phyloP scores from a whole-genome alignment of 257 asterid genomes.

The Forsythia viridissima region DNA sequence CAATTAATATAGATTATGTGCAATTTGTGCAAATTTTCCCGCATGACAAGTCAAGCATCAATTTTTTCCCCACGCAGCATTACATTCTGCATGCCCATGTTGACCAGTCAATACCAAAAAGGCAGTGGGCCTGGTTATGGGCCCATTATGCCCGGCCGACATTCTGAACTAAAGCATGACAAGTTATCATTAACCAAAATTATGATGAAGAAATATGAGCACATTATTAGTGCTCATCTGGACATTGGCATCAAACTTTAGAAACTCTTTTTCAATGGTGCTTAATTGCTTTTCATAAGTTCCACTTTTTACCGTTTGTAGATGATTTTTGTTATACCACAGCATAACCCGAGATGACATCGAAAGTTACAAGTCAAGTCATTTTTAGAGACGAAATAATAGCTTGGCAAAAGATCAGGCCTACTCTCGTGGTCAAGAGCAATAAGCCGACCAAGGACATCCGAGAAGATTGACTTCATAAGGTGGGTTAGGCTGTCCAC shows the following conservation, averaged over 20 bases:
- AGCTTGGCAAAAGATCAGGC: no score
- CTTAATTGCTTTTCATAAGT: background rate
- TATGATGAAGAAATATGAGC: background rate
- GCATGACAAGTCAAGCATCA: background rate
- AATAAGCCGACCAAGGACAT: no score
- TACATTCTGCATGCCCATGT: background rate
- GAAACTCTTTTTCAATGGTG: background rate
- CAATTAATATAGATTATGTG: no score
- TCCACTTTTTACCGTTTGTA: background rate
- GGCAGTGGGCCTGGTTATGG: background rate
- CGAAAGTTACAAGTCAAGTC: no score
- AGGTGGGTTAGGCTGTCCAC: no score
- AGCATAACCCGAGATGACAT: no score
- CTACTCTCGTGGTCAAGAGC: no score
- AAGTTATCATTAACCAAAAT: conserved; percentile 25
- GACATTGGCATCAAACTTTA: background rate
- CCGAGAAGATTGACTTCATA: no score
- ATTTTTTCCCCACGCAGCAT: background rate
- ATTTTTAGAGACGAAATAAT: no score
- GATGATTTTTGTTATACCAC: background rate
- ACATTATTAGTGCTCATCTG: background rate
- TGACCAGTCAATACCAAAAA: conserved; percentile 33
- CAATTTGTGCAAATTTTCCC: no score
- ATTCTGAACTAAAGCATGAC: conserved; percentile 19
- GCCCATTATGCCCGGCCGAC: conserved; percentile 29